Evolutionary conservation across 1,284 basidiomycete genomes (phyloP), one percentile per base, ranked within the genome.

Genomic region (Farysia itapuensis): DNA sequence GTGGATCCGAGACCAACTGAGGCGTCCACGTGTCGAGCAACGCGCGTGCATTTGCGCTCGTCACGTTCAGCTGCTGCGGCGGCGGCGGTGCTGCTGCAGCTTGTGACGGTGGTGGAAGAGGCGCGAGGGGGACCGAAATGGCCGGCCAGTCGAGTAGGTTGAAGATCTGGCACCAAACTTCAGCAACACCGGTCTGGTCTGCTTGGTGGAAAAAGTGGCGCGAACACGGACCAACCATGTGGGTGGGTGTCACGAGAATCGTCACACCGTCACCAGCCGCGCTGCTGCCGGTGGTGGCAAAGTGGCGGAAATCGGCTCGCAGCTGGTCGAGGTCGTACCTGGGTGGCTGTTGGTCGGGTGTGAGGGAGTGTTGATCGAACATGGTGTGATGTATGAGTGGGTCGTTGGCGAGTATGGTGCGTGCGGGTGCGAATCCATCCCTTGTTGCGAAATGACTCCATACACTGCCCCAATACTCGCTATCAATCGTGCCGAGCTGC

Each of bases 101-200:
- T n/a, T n/a, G n/a, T n/a, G n/a, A n/a, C n/a, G n/a, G n/a, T n/a
- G 34, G 1, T 20, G 13, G 1, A 50, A 35, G 5, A 45, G 33
- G 16, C n/a, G 22, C 4, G n/a, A 56, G 32, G 13, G 52, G 43
- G 15, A 61, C 24, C 2, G 47, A 42, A 22, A 61, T 30, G 15
- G 43, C 24, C 2, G 58, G 58, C 47, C 46, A 56, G 33, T 61
- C 58, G 30, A 61, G 36, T 8, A 61, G 39, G 24, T 56, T 61
- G 24, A 61, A 37, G 15, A 56, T 29, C 26, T 56, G 40, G 26
- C 58, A 61, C 58, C 58, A 61, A 21, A 45, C 24, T 14, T 61
- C 58, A 29, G 37, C 20, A 6, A 13, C 11, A 12, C 34, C 34
- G 8, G 13, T 43, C 2, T 26, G 20, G 3, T 43, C 46, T 6